Evolutionary conservation across 176 grass and related monocot genomes (phyloP), one percentile per base, ranked within the genome.

Genomic region (Elymus sibiricus): DNA sequence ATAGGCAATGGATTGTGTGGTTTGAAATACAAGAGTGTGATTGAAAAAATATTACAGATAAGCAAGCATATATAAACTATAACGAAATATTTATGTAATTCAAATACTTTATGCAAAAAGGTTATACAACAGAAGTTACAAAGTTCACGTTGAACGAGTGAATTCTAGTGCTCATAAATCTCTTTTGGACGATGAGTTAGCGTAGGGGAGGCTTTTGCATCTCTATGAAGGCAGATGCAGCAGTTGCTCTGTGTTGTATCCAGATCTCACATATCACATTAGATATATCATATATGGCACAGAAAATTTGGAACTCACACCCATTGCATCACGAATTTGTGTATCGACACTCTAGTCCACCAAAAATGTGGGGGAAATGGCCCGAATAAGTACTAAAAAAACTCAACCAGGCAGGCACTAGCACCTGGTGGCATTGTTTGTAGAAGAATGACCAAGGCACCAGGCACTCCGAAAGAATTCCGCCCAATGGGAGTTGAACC

Each of bases 181-280:
- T 80, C 68, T 15, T 79, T 34, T 35, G 58, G 64, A 88, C 65
- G 73, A 35, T 84, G n/a, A 64, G 70, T 79, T 55, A 11, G 47
- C 0, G 0, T 28, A 79, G 42, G n/a, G 61, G 6, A 64, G 67
- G 35, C 15, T 24, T 78, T 56, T 0, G 1, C 4, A 63, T 69
- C 35, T 88, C 73, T 70, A 67, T 27, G 2, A 38, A 77, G 49
- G 39, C 22, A 35, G 55, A 74, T 9, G 55, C 55, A 74, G 35
- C 59, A 40, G 51, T 42, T 28, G 11, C 55, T 74, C 16, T 49
- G 6, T 78, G n/a, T 7, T 62, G 35, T 67, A 49, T 70, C 29
- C 5, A 46, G 70, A 78, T 51, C 22, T 49, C 24, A 63, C 38
- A 63, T n/a, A 78, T 71, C 12, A 56, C 37, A n/a, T 37, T 87